A percentile compares a stretch with the other conserved stretches of the same genome.
Conservation (phyloP, 2,329 filamentous ascomycete genomes). For the Xylariaceae sp. region DNA sequence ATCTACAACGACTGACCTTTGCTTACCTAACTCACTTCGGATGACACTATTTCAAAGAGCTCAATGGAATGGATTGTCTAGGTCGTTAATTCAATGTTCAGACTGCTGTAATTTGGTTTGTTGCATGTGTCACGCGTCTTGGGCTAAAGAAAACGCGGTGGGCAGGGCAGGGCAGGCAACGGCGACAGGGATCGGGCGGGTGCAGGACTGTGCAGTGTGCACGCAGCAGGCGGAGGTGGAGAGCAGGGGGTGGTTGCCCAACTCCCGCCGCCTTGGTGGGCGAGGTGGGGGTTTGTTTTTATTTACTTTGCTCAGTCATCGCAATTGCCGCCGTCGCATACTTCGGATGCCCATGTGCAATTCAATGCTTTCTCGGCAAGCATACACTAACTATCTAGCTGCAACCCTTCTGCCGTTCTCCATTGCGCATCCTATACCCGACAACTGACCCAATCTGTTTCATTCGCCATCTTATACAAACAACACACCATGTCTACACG, state of each 20-base stretch:
- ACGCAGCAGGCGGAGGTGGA: not conserved
- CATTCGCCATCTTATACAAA: not conserved
- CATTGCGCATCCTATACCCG: not conserved
- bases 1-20: too few relatives aligned
- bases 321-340: not conserved
- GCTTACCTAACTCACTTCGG: too few relatives aligned
- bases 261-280: conserved; percentile 8
- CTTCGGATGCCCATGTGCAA: not conserved
- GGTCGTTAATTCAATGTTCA: too few relatives aligned
- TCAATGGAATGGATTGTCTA: too few relatives aligned
- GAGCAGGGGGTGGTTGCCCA: conserved; percentile 5
- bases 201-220: not conserved
- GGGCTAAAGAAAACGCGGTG: conserved; percentile 3
- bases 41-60: too few relatives aligned
- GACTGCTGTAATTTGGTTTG: not conserved
- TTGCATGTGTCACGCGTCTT: conserved; percentile 8
- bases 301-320: conserved; percentile 20
- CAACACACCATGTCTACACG: conserved; percentile 30
- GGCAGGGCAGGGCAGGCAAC: too few relatives aligned
- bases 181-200: too few relatives aligned
- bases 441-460: not conserved
- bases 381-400: not conserved
- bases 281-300: conserved; percentile 26
- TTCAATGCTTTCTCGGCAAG: too few relatives aligned
- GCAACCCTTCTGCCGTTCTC: not conserved